A percentile compares a stretch with the other conserved stretches of the same genome.
Evolutionary conservation across 345 rosid species (phyloP).

Genomic region (Trapa incisa): DNA sequence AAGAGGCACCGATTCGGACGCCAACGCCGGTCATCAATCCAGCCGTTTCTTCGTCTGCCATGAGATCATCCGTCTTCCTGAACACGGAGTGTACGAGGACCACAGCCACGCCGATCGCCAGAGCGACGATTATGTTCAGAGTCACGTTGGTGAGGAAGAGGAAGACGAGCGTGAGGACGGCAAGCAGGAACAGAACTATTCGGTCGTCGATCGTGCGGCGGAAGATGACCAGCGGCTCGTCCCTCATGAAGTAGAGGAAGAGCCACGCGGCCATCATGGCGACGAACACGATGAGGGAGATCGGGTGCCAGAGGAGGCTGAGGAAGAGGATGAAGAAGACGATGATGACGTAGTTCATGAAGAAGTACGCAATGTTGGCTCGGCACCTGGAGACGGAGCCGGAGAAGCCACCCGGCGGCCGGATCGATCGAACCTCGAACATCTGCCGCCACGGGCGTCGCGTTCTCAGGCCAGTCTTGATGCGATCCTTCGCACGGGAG

Average conservation of each 20-base stretch:
- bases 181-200: conserved; percentile 21
- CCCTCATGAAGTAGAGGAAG: conserved; percentile 40
- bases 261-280: conserved; percentile 36
- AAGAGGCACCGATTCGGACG: neutral
- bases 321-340: conserved; percentile 25
- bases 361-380: conserved; percentile 25
- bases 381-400: conserved; percentile 25
- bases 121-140: conserved; percentile 23
- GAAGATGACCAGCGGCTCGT: conserved; percentile 25
- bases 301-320: conserved; percentile 50
- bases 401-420: conserved; percentile 21
- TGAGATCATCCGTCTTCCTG: conserved; percentile 26
- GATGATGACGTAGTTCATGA: conserved; percentile 34
- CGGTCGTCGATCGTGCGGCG: conserved; percentile 32
- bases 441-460: conserved; percentile 51
- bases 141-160: conserved; percentile 30
- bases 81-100: conserved; percentile 35
- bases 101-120: conserved; percentile 27
- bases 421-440: conserved; percentile 24
- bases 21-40: conserved; percentile 6
- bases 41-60: conserved; percentile 17
- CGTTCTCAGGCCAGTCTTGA: conserved; percentile 24
- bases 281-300: conserved; percentile 28
- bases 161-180: conserved; percentile 22
- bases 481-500: conserved; percentile 28